Conservation (phyloP, 805 yeast species). For the Lipomyces mesembrius region DNA sequence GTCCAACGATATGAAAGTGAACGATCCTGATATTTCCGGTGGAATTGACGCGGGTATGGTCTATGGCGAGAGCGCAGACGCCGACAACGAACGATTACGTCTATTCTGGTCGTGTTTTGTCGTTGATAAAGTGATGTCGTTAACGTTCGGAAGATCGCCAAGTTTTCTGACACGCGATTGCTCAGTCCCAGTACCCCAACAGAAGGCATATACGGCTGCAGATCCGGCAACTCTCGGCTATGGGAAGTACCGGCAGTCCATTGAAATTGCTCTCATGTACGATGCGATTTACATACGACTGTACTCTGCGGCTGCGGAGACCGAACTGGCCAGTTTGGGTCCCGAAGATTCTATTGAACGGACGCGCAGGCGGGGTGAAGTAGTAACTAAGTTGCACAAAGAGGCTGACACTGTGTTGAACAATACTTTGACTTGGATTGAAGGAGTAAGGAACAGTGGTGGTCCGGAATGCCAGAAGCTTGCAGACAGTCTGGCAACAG, state of each 20-base stretch:
- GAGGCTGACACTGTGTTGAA: constrained; percentile 23
- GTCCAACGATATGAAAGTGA: background rate
- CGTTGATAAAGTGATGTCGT: constrained; percentile 28
- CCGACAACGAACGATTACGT: constrained; percentile 24
- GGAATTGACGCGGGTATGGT: constrained; percentile 30
- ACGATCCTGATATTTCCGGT: background rate
- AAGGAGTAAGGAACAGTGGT: constrained; percentile 14
- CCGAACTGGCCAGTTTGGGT: constrained; percentile 24
- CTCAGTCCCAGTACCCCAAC: constrained; percentile 18
- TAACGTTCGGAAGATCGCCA: constrained; percentile 33
- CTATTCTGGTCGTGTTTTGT: constrained; percentile 32
- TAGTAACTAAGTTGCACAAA: constrained; percentile 18
- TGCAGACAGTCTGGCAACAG: constrained; percentile 17
- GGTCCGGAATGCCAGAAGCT: constrained; percentile 9
- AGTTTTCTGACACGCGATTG: constrained; percentile 30
- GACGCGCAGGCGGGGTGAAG: constrained; percentile 20
- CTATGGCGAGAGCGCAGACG: constrained; percentile 9
- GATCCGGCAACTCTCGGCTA: constrained; percentile 25
- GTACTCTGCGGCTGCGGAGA: constrained; percentile 34
- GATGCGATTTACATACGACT: constrained; percentile 30
- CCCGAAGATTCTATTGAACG: constrained; percentile 25
- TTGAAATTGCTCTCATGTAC: constrained; percentile 30
- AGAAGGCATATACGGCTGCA: constrained; percentile 12
- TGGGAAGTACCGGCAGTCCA: constrained; percentile 26
- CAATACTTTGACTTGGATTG: constrained; percentile 24